These are phyloP conservation scores for Wickerhamomyces chaumierensis DNA, from an alignment of 805 yeast genomes.

Conservation along the genomic window DNA sequence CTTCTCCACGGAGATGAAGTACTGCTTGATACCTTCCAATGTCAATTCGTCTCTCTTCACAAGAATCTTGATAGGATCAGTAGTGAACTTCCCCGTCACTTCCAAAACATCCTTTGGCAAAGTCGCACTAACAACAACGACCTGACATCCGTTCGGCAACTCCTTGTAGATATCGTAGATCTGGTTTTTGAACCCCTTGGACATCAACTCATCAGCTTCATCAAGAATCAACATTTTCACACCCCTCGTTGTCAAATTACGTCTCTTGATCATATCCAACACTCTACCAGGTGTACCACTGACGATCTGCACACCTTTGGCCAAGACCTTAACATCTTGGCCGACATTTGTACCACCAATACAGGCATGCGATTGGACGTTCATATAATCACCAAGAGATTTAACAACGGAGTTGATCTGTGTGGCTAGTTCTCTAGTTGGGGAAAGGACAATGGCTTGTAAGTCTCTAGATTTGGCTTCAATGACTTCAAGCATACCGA, in stretches of 20 bases:
- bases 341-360: slow-evolving; percentile 87
- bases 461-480: slow-evolving; percentile 63
- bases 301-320: slow-evolving; percentile 78
- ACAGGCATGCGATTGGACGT: slow-evolving; percentile 78
- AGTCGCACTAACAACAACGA: slow-evolving; percentile 91
- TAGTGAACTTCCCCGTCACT: slow-evolving; percentile 85
- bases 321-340: slow-evolving; percentile 66
- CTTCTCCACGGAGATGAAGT: slow-evolving; percentile 78
- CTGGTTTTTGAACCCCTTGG: slow-evolving; percentile 92
- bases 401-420: slow-evolving; percentile 86
- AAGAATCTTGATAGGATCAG: slow-evolving; percentile 85
- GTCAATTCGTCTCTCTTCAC: slow-evolving; percentile 93
- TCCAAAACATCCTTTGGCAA: slow-evolving; percentile 86
- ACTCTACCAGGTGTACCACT: slow-evolving; percentile 98
- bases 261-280: slow-evolving; percentile 78
- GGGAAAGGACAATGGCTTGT: slow-evolving; percentile 87
- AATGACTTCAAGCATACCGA: slow-evolving; percentile 81
- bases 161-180: slow-evolving; percentile 83
- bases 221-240: slow-evolving; percentile 85
- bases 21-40: slow-evolving; percentile 90
- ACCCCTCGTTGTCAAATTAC: slow-evolving; percentile 60
- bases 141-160: slow-evolving; percentile 80
- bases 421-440: slow-evolving; percentile 91
- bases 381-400: slow-evolving; percentile 81
- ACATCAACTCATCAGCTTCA: slow-evolving; percentile 93